Evolutionary conservation across 495 filamentous ascomycete genomes (phyloP).

Genomic region (Lepraria neglecta): DNA sequence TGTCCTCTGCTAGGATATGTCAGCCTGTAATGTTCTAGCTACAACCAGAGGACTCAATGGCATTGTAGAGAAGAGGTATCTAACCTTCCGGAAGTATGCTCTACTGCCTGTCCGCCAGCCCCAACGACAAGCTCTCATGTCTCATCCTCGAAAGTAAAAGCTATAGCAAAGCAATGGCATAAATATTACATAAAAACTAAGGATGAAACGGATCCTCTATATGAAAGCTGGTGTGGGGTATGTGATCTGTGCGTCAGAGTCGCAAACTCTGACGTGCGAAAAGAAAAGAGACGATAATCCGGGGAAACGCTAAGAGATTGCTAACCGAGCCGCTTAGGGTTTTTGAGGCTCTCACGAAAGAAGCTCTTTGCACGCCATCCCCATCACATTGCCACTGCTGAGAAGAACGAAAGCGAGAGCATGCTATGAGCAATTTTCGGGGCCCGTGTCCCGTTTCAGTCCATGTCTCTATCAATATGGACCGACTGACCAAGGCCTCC

Average conservation of each 20-base stretch:
- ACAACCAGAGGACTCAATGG: neutral
- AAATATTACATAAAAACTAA: neutral
- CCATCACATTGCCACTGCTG: neutral
- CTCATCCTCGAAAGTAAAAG: conserved; percentile 15
- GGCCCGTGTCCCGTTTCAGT: neutral
- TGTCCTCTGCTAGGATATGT: neutral
- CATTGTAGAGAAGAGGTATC: neutral
- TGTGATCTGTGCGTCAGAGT: conserved; percentile 13
- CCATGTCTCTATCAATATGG: too few relatives aligned
- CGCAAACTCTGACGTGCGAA: neutral
- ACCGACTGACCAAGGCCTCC: neutral
- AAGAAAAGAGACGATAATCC: neutral
- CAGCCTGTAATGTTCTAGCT: neutral
- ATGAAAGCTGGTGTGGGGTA: neutral
- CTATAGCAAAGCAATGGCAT: neutral
- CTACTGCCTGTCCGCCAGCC: conserved; percentile 13
- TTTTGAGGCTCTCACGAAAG: neutral
- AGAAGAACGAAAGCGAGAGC: neutral
- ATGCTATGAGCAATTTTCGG: neutral
- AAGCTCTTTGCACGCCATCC: neutral
- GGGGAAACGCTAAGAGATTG: neutral
- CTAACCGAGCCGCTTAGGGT: neutral
- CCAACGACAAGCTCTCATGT: conserved; percentile 19
- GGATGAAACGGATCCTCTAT: neutral
- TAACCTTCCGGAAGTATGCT: conserved; percentile 2